Base-by-base conservation (phyloP, 768 basidiomycete species). In the Kwoniella bestiolae region DNA sequence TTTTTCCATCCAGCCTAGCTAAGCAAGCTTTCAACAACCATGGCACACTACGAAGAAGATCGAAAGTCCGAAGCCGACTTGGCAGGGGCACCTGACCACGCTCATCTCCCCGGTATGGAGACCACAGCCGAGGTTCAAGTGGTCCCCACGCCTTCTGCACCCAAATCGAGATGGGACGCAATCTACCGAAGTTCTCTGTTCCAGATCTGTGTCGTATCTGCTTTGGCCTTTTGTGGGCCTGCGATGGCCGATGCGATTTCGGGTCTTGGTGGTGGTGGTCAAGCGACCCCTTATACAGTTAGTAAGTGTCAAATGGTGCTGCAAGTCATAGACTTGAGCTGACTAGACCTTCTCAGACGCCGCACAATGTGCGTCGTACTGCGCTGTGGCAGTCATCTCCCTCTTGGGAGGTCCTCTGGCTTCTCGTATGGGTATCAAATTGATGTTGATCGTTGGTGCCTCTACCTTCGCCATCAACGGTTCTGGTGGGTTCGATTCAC, bases 241-340 rank as follows among this genome's bases (percentile, higher is more conserved):
- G 67, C 69, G 23, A 69, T 71, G 69, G 35, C 65, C 9, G 70
- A 71, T 57, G 70, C 72, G 8, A 74, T 74, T 38, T 31, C 44
- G 6, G 56, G 50, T 56, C 70, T 74, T 5, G 72, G 72, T 26
- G 72, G 72, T 3, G 38, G 38, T 41, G 38, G 35, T 31, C 67
- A 64, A 50, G 67, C 63, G 6, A 65, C 68, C 2, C 63, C 63
- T 6, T 63, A 61, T 8, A 65, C 63, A 21, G 58, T 65, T 18
- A 41, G 38, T 41, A 41, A 41, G 38, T 41, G n/a, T n/a, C n/a
- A n/a, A n/a, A n/a, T n/a, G n/a, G n/a, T n/a, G n/a, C 1, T 3
- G 38, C 35, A 38, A 3, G 4, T 38, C 35, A 38, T 38, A 11
- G 12, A 41, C 38, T 41, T 41, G 38, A 0, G 1, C 18, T 41